A percentile compares a stretch with the other conserved stretches of the same genome.
Conservation (phyloP, 23 red algal genomes). For the Gracilariopsis chorda region DNA sequence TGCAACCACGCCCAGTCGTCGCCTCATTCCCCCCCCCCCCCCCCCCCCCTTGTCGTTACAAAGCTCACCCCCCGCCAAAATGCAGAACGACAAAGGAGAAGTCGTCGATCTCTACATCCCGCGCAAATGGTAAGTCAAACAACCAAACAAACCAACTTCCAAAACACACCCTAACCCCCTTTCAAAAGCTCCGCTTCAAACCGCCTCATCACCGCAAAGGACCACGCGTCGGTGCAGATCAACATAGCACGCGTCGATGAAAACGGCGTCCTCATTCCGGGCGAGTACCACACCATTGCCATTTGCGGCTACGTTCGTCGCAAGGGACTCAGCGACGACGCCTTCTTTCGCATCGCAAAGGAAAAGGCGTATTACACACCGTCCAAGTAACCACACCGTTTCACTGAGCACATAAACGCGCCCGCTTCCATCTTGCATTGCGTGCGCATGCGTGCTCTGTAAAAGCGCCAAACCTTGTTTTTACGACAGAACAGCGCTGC, state of each 20-base stretch:
- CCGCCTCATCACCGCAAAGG: constrained; percentile 92
- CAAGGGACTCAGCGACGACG: constrained; percentile 90
- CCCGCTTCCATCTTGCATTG: no score
- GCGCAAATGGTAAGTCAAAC: constrained; percentile 85
- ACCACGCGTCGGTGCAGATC: constrained; percentile 98
- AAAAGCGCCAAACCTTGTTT: no score
- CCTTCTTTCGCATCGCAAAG: constrained; percentile 76
- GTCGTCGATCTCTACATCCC: constrained; percentile 99
- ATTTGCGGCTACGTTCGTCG: constrained; percentile 83
- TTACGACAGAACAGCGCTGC: no score
- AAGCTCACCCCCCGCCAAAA: constrained; percentile 7
- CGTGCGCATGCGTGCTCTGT: no score
- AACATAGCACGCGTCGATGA: constrained; percentile 91
- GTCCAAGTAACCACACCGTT: constrained; percentile 32
- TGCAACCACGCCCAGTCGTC: no score
- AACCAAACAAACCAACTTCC: not conserved
- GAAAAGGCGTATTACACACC: constrained; percentile 75
- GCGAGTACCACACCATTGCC: constrained; percentile 92
- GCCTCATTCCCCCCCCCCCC: no score
- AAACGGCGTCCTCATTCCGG: constrained; percentile 60
- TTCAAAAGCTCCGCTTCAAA: constrained; percentile 79
- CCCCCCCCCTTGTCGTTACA: no score
- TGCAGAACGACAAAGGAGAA: constrained; percentile 95
- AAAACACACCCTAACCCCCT: not conserved
- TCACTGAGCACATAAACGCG: no score